Base-by-base conservation (phyloP, 2,329 filamentous ascomycete species). In the Chaetomiaceae sp. region DNA sequence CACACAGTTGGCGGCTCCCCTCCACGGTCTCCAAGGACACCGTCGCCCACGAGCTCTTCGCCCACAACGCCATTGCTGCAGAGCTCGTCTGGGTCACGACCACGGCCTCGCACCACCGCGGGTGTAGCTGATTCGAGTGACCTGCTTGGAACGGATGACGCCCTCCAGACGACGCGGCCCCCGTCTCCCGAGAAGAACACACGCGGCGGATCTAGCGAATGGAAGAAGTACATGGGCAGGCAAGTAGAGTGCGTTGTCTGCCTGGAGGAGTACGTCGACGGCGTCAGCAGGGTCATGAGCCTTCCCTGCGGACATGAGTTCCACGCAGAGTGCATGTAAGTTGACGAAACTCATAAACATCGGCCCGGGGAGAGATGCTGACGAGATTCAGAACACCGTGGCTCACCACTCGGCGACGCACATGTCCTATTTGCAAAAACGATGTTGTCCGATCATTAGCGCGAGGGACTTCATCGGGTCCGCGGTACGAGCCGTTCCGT, bases 371-470 rank as follows among this genome's bases (percentile, higher is more conserved):
- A 21, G 3, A 11, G 37, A 36, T 46, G 16, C 45, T 57, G 18
- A 49, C 33, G n/a, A 6, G 10, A 25, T 64, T 63, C 59, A 96
- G 90, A 66, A 97, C 94, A 4, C 94, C 94, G 2, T 99, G 94
- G 94, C 76, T 99, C 48, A 96, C 92, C 0, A 97, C 91, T 14
- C 85, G 92, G 44, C 87, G 94, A 58, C 86, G 94, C 58, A 99
- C 94, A n/a, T 99, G 94, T 64, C 94, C 94, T 0, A 97, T 99
- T 56, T 99, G 94, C 75, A 99, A 99, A 74, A 90, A 91, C 44
- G 94, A 99, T 66, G 94, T 99, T 32, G 92, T 99, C 14, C 75
- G 80, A 27, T 84, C 81, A 8, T 69, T 90, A 58, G 79, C 83
- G 16, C 76, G 75, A 29, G 75, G 76, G 9, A 72, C 74, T 13